A percentile compares a stretch with the other conserved stretches of the same genome.
These are phyloP conservation scores for Pleomassaria siparia DNA, from an alignment of 2,329 filamentous ascomycete species.

Conservation along the genomic window DNA sequence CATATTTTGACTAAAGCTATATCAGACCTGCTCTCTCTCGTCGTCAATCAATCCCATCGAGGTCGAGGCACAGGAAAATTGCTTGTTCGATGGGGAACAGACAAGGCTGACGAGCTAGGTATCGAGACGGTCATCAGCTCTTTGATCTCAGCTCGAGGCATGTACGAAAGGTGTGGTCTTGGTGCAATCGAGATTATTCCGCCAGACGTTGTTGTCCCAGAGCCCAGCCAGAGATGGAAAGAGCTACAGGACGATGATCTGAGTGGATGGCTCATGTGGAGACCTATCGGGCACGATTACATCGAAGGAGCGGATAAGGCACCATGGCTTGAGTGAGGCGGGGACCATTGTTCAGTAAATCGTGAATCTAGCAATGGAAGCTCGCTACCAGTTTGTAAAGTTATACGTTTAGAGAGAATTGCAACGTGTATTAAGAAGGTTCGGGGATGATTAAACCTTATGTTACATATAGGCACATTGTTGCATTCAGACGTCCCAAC, in stretches of 20 bases:
- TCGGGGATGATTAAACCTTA: no score
- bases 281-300: conserved; percentile 23
- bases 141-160: conserved; percentile 16
- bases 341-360: no score
- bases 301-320: conserved; percentile 20
- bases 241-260: conserved; percentile 21
- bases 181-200: conserved; percentile 22
- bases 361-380: no score
- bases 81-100: conserved; percentile 42
- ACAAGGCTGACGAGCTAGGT: conserved; percentile 38
- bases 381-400: no score
- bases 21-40: conserved; percentile 19
- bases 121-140: conserved; percentile 24
- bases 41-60: conserved; percentile 30
- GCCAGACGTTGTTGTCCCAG: conserved; percentile 15
- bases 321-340: conserved; percentile 16
- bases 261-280: conserved; percentile 26
- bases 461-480: no score
- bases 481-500: no score
- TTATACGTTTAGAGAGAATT: no score
- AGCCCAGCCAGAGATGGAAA: conserved; percentile 22
- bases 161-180: conserved; percentile 24
- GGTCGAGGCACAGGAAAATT: conserved; percentile 38
- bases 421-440: no score
- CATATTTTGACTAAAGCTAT: background rate